Conservation (phyloP, 1,284 basidiomycete species). For the Pulveroboletus sp. region DNA sequence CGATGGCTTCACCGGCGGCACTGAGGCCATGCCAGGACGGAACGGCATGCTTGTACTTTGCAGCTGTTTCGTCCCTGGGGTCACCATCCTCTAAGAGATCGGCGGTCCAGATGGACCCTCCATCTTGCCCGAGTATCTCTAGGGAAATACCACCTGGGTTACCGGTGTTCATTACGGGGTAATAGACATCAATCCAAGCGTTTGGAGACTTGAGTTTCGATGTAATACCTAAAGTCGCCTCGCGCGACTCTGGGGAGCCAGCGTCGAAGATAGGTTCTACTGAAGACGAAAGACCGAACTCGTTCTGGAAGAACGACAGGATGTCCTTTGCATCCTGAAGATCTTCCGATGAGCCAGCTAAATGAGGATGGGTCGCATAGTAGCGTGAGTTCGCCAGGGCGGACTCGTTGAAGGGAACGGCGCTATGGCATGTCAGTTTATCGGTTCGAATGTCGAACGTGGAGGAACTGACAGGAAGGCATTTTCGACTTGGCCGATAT, state of each 20-base stretch:
- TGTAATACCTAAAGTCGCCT: constrained; percentile 55
- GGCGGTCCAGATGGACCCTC: constrained; percentile 62
- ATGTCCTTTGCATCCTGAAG: constrained; percentile 61
- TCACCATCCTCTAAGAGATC: constrained; percentile 69
- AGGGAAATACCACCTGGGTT: constrained; percentile 58
- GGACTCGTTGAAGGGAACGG: constrained; percentile 24
- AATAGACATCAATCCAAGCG: constrained; percentile 82
- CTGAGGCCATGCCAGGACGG: constrained; percentile 73
- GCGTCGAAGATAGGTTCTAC: constrained; percentile 59
- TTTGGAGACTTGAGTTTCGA: constrained; percentile 43
- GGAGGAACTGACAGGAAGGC: constrained; percentile 25
- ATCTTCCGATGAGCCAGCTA: constrained; percentile 67
- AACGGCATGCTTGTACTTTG: constrained; percentile 52
- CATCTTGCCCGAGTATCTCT: constrained; percentile 54
- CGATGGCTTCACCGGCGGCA: constrained; percentile 59
- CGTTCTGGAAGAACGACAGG: constrained; percentile 58
- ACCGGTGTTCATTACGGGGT: constrained; percentile 73
- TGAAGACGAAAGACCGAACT: constrained; percentile 50
- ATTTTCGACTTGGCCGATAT: constrained; percentile 20
- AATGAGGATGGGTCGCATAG: constrained; percentile 67
- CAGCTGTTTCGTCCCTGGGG: constrained; percentile 57
- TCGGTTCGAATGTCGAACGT: not conserved
- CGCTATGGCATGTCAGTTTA: constrained; percentile 15
- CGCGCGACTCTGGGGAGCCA: constrained; percentile 59
- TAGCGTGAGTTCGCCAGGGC: constrained; percentile 43